These are phyloP conservation scores for Voacanga thouarsii DNA, from an alignment of 257 asterid genomes.

Conservation along the genomic window DNA sequence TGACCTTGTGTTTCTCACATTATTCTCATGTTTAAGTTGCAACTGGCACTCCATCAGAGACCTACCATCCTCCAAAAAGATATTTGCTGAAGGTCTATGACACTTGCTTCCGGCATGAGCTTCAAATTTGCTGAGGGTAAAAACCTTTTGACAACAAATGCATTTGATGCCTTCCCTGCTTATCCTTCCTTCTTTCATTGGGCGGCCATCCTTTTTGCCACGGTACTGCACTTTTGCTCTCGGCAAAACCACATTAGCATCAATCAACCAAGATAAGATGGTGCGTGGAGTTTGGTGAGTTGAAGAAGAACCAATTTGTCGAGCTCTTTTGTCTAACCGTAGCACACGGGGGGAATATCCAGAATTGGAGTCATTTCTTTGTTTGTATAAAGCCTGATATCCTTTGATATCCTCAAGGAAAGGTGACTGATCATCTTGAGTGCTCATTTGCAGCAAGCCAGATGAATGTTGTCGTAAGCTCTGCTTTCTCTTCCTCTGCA, in stretches of 20 bases:
- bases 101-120: conserved; percentile 66
- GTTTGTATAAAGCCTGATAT: conserved; percentile 20
- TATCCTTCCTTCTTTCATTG: conserved; percentile 59
- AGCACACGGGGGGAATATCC: conserved; percentile 29
- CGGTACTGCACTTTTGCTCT: conserved; percentile 62
- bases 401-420: conserved; percentile 34
- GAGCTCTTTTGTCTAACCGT: conserved; percentile 51
- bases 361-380: conserved; percentile 24
- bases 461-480: background rate
- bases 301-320: conserved; percentile 43
- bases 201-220: conserved; percentile 24
- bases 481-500: conserved; percentile 34
- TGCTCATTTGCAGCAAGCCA: background rate
- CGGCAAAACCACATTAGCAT: conserved; percentile 59
- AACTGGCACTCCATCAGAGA: conserved; percentile 66
- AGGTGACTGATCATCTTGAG: conserved; percentile 17
- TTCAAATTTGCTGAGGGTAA: conserved; percentile 57
- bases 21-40: conserved; percentile 36
- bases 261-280: conserved; percentile 75
- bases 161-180: conserved; percentile 89
- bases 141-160: conserved; percentile 56
- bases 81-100: conserved; percentile 58
- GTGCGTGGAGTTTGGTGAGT: conserved; percentile 55
- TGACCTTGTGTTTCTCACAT: conserved; percentile 18
- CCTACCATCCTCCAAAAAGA: conserved; percentile 75